A percentile compares a stretch with the other conserved stretches of the same genome.
These are phyloP conservation scores for Strigomonas culicis DNA, from an alignment of 208 protist genomes.

Conservation along the genomic window DNA sequence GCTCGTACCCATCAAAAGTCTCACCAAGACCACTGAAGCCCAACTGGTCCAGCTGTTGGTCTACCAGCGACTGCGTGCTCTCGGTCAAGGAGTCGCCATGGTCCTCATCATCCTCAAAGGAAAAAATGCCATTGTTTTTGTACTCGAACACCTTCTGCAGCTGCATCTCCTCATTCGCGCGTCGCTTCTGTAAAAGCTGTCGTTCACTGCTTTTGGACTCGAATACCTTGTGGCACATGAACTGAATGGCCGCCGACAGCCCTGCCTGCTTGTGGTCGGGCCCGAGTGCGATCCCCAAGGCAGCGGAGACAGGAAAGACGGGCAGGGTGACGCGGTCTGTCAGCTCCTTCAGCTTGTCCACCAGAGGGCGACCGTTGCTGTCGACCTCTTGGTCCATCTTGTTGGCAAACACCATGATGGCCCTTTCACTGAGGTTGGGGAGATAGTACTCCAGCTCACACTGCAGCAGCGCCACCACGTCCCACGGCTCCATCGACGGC, in stretches of 20 bases:
- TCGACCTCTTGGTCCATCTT: conserved; percentile 89
- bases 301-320: conserved; percentile 89
- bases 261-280: conserved; percentile 43
- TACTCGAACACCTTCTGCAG: conserved; percentile 57
- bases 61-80: conserved; percentile 54
- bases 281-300: conserved; percentile 61
- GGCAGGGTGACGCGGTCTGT: conserved; percentile 50
- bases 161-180: conserved; percentile 28
- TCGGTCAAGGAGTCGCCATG: not conserved
- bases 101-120: conserved; percentile 2
- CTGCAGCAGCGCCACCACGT: conserved; percentile 74
- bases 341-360: conserved; percentile 66
- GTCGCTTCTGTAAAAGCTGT: conserved; percentile 28
- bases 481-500: conserved; percentile 63
- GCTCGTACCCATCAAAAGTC: conserved; percentile 65
- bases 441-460: conserved; percentile 88
- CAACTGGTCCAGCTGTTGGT: conserved; percentile 71
- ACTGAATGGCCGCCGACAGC: conserved; percentile 51
- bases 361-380: conserved; percentile 28
- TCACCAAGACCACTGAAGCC: conserved; percentile 58
- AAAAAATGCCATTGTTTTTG: conserved; percentile 74
- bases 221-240: conserved; percentile 72
- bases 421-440: conserved; percentile 54
- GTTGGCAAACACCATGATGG: conserved; percentile 86
- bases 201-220: conserved; percentile 38